A percentile compares a stretch with the other conserved stretches of the same genome.
Conservation (phyloP, 1,284 basidiomycete genomes). For the Kwoniella shivajii region DNA sequence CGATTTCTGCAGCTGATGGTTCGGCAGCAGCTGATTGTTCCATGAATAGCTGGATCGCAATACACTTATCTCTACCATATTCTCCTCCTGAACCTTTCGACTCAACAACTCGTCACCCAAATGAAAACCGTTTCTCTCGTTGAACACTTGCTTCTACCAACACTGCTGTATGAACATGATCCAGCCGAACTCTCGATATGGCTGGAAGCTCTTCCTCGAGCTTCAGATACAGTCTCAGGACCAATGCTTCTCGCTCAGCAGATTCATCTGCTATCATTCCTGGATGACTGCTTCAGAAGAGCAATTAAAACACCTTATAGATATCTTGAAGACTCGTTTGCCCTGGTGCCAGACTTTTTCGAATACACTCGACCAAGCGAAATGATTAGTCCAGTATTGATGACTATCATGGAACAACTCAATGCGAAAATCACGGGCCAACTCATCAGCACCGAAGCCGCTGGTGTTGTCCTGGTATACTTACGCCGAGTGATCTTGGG, state of each 20-base stretch:
- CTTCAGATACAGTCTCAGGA: constrained; percentile 59
- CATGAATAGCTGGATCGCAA: constrained; percentile 49
- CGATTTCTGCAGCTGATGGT: neutral
- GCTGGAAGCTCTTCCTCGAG: constrained; percentile 61
- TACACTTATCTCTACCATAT: constrained; percentile 65
- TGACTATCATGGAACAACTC: constrained; percentile 75
- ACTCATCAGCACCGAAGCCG: constrained; percentile 63
- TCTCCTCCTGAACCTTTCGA: constrained; percentile 64
- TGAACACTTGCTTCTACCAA: constrained; percentile 64
- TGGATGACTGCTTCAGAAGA: constrained; percentile 85
- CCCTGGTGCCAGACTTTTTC: constrained; percentile 30
- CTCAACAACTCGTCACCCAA: constrained; percentile 61
- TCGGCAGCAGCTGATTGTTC: neutral
- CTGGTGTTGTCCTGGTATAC: constrained; percentile 67
- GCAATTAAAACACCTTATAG: constrained; percentile 81
- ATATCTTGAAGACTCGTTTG: constrained; percentile 74
- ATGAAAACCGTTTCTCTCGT: constrained; percentile 64
- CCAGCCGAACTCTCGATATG: constrained; percentile 71
- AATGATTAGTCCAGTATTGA: constrained; percentile 69
- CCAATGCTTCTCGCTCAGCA: constrained; percentile 62
- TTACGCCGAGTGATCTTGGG: constrained; percentile 64
- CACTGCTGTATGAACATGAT: constrained; percentile 81
- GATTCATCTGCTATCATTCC: constrained; percentile 66
- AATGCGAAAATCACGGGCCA: constrained; percentile 63
- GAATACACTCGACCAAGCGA: constrained; percentile 21